phyloP scores from a whole-genome alignment of 176 grass and related monocot species.

The Oryza australiensis region DNA sequence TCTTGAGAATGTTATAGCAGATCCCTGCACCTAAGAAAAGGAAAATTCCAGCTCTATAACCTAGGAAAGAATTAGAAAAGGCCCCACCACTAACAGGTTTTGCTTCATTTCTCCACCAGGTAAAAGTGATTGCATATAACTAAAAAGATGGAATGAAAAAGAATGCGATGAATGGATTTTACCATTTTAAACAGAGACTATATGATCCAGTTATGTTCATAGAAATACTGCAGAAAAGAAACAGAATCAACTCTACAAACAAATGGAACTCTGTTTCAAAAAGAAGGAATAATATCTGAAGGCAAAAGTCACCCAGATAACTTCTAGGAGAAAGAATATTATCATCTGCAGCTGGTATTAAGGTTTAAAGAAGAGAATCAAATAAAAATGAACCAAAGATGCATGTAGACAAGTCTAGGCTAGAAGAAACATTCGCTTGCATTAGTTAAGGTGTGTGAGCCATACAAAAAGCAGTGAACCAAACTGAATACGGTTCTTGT shows the following conservation, averaged over 20 bases:
- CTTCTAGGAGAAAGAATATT: not conserved
- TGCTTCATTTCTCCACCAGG: constrained; percentile 6
- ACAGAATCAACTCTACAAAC: not conserved
- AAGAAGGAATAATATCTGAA: constrained; percentile 15
- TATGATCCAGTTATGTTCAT: not conserved
- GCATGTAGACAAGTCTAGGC: constrained; percentile 8
- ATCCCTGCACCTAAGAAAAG: constrained; percentile 24
- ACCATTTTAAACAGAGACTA: not conserved
- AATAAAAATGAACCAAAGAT: not conserved
- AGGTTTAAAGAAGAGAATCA: not conserved
- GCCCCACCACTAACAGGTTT: not conserved
- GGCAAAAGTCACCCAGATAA: not conserved
- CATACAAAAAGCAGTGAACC: not conserved
- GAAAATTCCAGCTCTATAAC: not conserved
- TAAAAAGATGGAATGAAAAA: not conserved
- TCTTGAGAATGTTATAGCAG: constrained; percentile 14
- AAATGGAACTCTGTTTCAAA: not conserved
- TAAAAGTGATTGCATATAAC: not conserved
- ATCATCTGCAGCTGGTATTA: not conserved
- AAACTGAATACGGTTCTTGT: constrained; percentile 16
- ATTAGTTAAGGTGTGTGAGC: not conserved
- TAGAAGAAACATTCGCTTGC: not conserved
- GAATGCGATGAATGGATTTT: not conserved
- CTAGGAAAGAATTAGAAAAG: constrained; percentile 13
- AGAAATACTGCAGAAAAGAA: not conserved